Conservation (phyloP, 495 filamentous ascomycete genomes). For the Aspergillus diversus region DNA sequence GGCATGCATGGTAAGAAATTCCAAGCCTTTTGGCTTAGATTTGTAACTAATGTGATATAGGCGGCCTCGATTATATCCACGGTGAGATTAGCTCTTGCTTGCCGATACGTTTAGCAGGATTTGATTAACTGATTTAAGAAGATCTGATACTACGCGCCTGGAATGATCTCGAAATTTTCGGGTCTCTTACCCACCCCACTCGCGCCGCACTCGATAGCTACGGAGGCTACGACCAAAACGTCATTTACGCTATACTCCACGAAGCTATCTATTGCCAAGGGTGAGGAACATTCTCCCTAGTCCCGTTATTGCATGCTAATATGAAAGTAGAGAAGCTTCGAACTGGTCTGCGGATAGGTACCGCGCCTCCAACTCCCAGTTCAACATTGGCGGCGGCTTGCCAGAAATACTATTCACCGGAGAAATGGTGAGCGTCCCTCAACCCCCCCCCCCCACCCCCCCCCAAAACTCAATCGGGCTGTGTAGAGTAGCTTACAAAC, state of each 20-base stretch:
- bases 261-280: constrained; percentile 80
- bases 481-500: not conserved
- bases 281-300: constrained; percentile 28
- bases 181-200: constrained; percentile 70
- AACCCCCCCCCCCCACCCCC: constrained; percentile 7
- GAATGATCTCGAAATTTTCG: constrained; percentile 72
- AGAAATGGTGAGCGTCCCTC: constrained; percentile 66
- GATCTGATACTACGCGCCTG: constrained; percentile 69
- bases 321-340: constrained; percentile 48
- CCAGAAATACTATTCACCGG: constrained; percentile 79
- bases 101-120: not conserved
- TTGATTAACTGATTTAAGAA: constrained; percentile 25
- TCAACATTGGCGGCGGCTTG: constrained; percentile 48
- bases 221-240: constrained; percentile 69
- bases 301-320: constrained; percentile 19
- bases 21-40: constrained; percentile 26
- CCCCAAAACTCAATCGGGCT: constrained; percentile 12
- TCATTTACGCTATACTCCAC: constrained; percentile 85
- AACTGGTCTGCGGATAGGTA: constrained; percentile 67
- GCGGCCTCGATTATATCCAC: constrained; percentile 71
- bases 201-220: constrained; percentile 66
- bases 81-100: constrained; percentile 33
- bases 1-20: constrained; percentile 72
- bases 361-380: constrained; percentile 43
- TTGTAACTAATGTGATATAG: constrained; percentile 34